A percentile compares a stretch with the other conserved stretches of the same genome.
phyloP scores from a whole-genome alignment of 306 rosid species.

The Dalbergia oliveri region DNA sequence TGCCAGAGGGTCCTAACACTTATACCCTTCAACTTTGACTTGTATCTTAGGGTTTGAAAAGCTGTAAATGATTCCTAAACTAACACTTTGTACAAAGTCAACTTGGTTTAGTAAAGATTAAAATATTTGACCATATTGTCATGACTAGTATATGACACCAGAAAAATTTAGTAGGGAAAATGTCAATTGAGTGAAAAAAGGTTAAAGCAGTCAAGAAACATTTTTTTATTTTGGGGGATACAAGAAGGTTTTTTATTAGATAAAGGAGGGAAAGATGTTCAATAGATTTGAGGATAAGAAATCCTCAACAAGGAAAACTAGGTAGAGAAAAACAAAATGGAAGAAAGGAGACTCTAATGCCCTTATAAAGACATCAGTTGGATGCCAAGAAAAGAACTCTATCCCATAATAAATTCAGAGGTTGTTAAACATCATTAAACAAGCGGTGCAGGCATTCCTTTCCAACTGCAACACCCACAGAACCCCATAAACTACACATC shows the following conservation, averaged over 20 bases:
- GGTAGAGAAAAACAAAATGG: not conserved
- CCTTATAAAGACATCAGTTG: no score
- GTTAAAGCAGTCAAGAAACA: not conserved
- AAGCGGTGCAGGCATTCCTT: no score
- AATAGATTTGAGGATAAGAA: no score
- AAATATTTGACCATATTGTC: not conserved
- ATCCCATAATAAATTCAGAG: no score
- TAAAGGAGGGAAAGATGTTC: not conserved
- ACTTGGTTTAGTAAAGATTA: not conserved
- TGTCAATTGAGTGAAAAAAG: constrained; percentile 1
- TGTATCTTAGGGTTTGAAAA: constrained; percentile 9
- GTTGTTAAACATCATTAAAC: no score
- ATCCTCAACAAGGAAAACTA: not conserved
- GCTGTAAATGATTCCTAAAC: not conserved
- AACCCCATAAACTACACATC: no score
- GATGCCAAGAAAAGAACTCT: no score
- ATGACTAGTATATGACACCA: not conserved
- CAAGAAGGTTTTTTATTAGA: not conserved
- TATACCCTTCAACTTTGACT: constrained; percentile 7
- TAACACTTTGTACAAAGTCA: not conserved
- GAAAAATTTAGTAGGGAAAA: not conserved
- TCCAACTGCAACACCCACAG: no score
- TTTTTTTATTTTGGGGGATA: no score
- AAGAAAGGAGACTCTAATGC: not conserved
- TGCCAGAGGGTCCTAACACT: no score